Conservation (phyloP, 352 stramenopile species). For the Thalassiosira gravida region DNA sequence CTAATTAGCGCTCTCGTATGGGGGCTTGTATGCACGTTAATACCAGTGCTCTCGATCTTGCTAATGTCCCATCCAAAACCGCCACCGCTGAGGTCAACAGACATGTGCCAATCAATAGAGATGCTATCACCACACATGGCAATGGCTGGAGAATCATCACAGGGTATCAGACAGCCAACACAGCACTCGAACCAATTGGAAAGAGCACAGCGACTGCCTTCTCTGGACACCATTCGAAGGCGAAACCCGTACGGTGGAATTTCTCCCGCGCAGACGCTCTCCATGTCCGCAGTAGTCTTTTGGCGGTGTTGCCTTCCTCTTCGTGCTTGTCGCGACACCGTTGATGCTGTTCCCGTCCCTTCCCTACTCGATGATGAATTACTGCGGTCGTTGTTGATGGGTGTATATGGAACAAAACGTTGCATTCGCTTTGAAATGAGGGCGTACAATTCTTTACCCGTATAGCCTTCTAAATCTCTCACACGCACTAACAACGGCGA, state of each 20-base stretch:
- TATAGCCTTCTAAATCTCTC: conserved; percentile 71
- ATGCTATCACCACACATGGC: conserved; percentile 83
- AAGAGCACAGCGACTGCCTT: conserved; percentile 73
- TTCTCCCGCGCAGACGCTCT: conserved; percentile 69
- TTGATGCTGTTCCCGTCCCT: background rate
- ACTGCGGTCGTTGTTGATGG: background rate
- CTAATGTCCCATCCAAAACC: conserved; percentile 75
- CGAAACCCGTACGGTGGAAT: conserved; percentile 82
- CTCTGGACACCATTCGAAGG: conserved; percentile 73
- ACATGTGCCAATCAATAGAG: conserved; percentile 86
- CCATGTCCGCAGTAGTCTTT: conserved; percentile 76
- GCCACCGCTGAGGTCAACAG: conserved; percentile 70
- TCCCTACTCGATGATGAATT: conserved; percentile 4
- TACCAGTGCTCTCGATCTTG: conserved; percentile 29
- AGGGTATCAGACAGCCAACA: conserved; percentile 82
- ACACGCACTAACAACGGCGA: too few relatives aligned
- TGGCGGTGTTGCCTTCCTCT: conserved; percentile 56
- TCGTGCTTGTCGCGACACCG: conserved; percentile 27
- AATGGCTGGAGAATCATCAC: conserved; percentile 77
- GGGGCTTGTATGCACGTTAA: conserved; percentile 39
- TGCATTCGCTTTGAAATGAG: conserved; percentile 69
- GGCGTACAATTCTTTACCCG: conserved; percentile 82
- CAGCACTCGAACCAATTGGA: conserved; percentile 84
- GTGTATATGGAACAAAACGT: conserved; percentile 64
- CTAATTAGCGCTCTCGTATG: conserved; percentile 40